Base-by-base conservation (phyloP, 352 stramenopile genomes). In the Phytopythium helicoides region DNA sequence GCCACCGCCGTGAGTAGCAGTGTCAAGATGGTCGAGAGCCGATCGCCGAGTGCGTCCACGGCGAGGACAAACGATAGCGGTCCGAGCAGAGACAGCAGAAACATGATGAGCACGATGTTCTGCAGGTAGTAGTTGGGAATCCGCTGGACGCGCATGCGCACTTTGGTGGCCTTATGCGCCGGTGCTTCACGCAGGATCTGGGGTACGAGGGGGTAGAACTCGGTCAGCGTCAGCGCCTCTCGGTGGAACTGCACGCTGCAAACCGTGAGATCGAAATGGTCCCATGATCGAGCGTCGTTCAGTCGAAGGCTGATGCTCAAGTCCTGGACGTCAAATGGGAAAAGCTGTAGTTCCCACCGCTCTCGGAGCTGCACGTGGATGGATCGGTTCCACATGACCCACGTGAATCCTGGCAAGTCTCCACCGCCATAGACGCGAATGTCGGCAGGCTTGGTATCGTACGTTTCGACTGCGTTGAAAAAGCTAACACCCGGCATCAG, bases 91-190 rank as follows among this genome's bases (percentile, higher is more conserved):
- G 62, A 60, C 6, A 74, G 54, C 21, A 68, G 9, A 7, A 54
- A 60, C 50, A 61, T 50, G n/a, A 58, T 56, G 19, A 67, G 37
- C 34, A 67, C 49, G 31, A 68, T 58, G 41, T 73, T 73, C 33
- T 50, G 54, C 21, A 73, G 16, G 19, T 65, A 64, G 46, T 62
- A 73, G 39, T 56, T 55, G 14, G 54, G 48, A 8, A 64, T 65
- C 16, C 64, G 60, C 34, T 64, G 52, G 21, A 73, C 48, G 25
- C 47, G 48, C 47, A 56, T 52, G 41, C 54, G 47, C 54, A 54
- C 48, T 28, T 45, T 56, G 8, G 35, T 68, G 46, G 51, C 54
- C 44, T 52, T 60, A 44, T 46, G 26, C 35, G 28, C 61, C 21
- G 33, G 42, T 2, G 44, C 41, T 21, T 42, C 59, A 6, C 47